Percentiles rank a stretch among this genome's conserved stretches.
Evolutionary conservation across 331 rosid genomes (phyloP).

Genomic region (Malus hybrid): DNA sequence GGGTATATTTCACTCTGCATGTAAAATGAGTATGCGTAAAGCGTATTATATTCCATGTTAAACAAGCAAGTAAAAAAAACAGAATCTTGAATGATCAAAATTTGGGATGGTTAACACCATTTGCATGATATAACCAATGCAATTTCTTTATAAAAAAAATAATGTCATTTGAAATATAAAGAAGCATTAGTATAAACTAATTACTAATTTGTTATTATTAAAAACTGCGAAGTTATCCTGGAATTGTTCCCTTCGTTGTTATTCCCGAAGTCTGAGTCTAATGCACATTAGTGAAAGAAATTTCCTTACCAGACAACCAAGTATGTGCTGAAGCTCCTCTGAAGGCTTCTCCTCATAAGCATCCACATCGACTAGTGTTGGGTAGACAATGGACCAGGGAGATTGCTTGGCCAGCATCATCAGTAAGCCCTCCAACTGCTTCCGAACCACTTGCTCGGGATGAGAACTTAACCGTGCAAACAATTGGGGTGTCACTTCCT

Average conservation of each 20-base stretch:
- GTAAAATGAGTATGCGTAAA: slow-evolving; percentile 25
- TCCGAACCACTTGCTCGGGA: slow-evolving; percentile 79
- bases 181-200: neutral
- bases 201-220: neutral
- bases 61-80: slow-evolving; percentile 10
- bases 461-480: slow-evolving; percentile 91
- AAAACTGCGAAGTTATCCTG: neutral
- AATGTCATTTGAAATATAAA: neutral
- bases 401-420: slow-evolving; percentile 89
- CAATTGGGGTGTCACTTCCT: slow-evolving; percentile 92
- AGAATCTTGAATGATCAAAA: slow-evolving; percentile 10
- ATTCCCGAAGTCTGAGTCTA: neutral
- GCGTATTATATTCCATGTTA: slow-evolving; percentile 14
- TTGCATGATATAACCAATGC: neutral
- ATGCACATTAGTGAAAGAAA: slow-evolving; percentile 13
- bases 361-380: slow-evolving; percentile 81
- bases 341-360: slow-evolving; percentile 87
- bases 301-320: slow-evolving; percentile 76
- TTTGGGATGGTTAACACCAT: neutral
- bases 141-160: neutral
- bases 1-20: slow-evolving; percentile 86
- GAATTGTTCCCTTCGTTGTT: neutral
- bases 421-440: slow-evolving; percentile 86
- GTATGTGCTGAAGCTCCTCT: slow-evolving; percentile 82
- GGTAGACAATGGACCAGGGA: slow-evolving; percentile 89